These are phyloP conservation scores for Hypoxylon fuscum DNA, from an alignment of 495 filamentous ascomycete genomes.

Conservation along the genomic window DNA sequence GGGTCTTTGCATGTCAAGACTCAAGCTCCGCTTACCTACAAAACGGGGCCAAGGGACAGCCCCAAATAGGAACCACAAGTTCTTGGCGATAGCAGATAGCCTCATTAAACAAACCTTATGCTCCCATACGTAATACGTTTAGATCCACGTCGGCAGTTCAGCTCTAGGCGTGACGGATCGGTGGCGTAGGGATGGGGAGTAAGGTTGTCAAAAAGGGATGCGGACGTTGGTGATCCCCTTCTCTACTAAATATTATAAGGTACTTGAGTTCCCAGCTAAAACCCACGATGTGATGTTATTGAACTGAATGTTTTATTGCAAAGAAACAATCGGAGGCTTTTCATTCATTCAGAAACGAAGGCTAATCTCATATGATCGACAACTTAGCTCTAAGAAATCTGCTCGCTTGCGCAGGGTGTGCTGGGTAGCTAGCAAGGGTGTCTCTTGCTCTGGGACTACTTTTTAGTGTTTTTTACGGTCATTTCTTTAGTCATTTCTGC, in stretches of 20 bases:
- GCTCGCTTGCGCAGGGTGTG: conserved; percentile 37
- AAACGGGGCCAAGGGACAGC: conserved; percentile 28
- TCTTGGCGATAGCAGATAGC: conserved; percentile 40
- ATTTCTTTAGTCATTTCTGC: conserved; percentile 17
- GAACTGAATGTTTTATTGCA: conserved; percentile 3
- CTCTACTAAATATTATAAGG: background rate
- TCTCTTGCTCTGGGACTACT: conserved; percentile 33
- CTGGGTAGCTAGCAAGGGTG: conserved; percentile 29
- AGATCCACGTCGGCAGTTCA: conserved; percentile 7
- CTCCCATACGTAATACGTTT: conserved; percentile 33
- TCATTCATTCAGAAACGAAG: conserved; percentile 39
- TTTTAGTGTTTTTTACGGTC: conserved; percentile 24
- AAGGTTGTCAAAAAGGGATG: background rate
- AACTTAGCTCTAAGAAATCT: conserved; percentile 36
- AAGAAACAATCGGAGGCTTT: conserved; percentile 36
- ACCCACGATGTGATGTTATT: too few relatives aligned
- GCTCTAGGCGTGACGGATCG: conserved; percentile 1
- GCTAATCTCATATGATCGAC: conserved; percentile 43
- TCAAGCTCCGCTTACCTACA: conserved; percentile 23
- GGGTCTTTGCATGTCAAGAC: conserved; percentile 33
- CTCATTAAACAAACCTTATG: conserved; percentile 40
- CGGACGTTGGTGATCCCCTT: background rate
- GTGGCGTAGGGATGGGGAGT: background rate
- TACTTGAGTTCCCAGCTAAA: too few relatives aligned
- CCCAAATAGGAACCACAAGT: conserved; percentile 26